Conservation (phyloP, 352 stramenopile genomes). For the Globisporangium sylvaticum region DNA sequence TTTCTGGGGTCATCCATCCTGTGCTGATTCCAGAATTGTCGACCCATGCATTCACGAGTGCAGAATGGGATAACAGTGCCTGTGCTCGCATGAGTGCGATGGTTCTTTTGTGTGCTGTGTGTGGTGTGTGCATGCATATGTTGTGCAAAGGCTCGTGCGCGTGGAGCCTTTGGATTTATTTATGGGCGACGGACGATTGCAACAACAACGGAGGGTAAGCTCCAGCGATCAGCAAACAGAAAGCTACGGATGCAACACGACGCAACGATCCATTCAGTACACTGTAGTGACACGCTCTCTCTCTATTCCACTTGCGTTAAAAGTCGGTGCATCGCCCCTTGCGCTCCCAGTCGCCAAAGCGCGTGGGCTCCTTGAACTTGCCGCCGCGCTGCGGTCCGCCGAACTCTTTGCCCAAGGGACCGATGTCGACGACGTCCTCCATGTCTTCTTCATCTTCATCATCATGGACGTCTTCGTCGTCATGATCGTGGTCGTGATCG, state of each 20-base stretch:
- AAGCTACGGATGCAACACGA: neutral
- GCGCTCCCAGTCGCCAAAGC: constrained; percentile 97
- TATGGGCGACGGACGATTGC: neutral
- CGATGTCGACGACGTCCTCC: constrained; percentile 93
- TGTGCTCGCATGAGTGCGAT: neutral
- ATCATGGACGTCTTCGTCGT: constrained; percentile 32
- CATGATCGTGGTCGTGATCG: constrained; percentile 21
- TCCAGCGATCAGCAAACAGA: neutral
- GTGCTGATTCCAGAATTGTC: neutral
- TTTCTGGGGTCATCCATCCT: neutral
- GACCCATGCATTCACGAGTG: neutral
- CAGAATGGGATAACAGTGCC: neutral
- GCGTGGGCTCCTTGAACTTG: constrained; percentile 92
- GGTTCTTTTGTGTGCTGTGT: neutral
- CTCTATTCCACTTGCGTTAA: constrained; percentile 26
- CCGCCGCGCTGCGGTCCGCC: constrained; percentile 92
- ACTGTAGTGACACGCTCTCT: neutral
- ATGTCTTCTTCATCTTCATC: constrained; percentile 85
- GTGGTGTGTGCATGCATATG: too few species aligned
- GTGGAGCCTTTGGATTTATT: neutral
- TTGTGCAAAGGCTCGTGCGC: neutral
- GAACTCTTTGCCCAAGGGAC: constrained; percentile 89
- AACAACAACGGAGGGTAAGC: neutral
- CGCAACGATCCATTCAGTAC: neutral
- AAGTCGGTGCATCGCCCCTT: constrained; percentile 97